Evolutionary conservation across 75 land plant genomes (phyloP), one percentile per base, ranked within the genome.

Genomic region (Pseudotsuga menziesii): DNA sequence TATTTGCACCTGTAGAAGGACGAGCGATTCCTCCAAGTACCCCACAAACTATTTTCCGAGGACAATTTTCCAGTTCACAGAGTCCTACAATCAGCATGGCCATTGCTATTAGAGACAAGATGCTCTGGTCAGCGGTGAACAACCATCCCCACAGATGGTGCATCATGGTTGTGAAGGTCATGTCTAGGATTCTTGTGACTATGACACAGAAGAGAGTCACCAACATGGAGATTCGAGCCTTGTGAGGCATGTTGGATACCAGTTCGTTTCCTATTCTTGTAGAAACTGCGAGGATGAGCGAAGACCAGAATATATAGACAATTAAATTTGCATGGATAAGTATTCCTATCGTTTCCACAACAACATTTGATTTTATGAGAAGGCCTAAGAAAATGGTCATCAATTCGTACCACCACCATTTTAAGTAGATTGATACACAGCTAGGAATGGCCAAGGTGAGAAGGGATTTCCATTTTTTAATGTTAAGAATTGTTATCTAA

Each of bases 361-460:
- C n/a, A n/a, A n/a, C n/a, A n/a, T n/a, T n/a, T n/a, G n/a, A n/a
- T n/a, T n/a, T n/a, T 22, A 63, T 77, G 4, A 91, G 74, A 9
- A 91, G 72, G 1, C 93, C 92, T 25, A 85, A 87, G 60, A n/a
- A n/a, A n/a, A n/a, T n/a, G 89, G 88, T 89, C 93, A 91, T 88
- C 69, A 91, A 77, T 80, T 91, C 93, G 61, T 91, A 91, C 91
- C 93, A 91, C 93, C 93, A 91, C 93, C 93, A 91, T 71, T 91
- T 91, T 57, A 91, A 66, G 60, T 91, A 91, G 8, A 91, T 91
- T 29, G 93, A 91, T 0, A 89, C 78, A 73, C 91, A 89, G 79
- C 91, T 91, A 35, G 93, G 93, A 4, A 82, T 83, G 32, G 93
- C 87, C 35, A 91, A 82, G 39, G 48, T 22, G 11, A 91, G 82